Base-by-base conservation (phyloP, 176 grass and related monocot genomes). In the Aegilops umbellulata region DNA sequence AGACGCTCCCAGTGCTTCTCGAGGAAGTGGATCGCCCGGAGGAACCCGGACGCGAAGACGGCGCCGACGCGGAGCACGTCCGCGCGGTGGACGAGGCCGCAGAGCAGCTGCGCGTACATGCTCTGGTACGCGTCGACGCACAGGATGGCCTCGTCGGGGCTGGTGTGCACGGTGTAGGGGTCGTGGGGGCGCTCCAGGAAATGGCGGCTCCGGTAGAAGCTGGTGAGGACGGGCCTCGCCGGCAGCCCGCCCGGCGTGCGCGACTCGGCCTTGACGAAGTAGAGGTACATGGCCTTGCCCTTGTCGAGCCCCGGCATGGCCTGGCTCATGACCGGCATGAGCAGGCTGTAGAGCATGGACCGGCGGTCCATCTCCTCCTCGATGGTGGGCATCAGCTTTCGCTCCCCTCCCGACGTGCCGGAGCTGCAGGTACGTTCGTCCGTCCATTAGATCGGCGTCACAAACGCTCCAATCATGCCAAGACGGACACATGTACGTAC, bases 41-140 rank as follows among this genome's bases (percentile, higher is more conserved):
- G 84, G 72, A 93, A 85, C 0, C 91, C 91, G 3, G 91, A 93
- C 0, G 91, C 88, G 77, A 93, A 93, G 20, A 93, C 91, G 6
- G 91, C 91, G 26, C 91, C 91, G 7, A 85, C 81, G 55, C 91
- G 91, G 77, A 93, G 91, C 58, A 93, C 88, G 72, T 90, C 88
- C 22, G 81, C 85, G 65, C 91, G 88, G 82, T 93, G 88, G 17
- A 93, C 76, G 1, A 93, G 91, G 13, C 91, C 91, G 88, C 91
- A 93, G 34, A 93, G 88, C 71, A 93, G 88, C 88, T 93, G 91
- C 53, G 88, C 88, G 82, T 93, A 93, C 88, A 93, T 93, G 91
- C 91, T 93, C 91, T 93, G 91, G 85, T 87, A 79, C 51, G 91
- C 53, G 85, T 93, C 91, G 3, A 85, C 85, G 88, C 91, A 93